Evolutionary conservation across 78 protist species (phyloP).

Genomic region (Protostelium mycophagum): DNA sequence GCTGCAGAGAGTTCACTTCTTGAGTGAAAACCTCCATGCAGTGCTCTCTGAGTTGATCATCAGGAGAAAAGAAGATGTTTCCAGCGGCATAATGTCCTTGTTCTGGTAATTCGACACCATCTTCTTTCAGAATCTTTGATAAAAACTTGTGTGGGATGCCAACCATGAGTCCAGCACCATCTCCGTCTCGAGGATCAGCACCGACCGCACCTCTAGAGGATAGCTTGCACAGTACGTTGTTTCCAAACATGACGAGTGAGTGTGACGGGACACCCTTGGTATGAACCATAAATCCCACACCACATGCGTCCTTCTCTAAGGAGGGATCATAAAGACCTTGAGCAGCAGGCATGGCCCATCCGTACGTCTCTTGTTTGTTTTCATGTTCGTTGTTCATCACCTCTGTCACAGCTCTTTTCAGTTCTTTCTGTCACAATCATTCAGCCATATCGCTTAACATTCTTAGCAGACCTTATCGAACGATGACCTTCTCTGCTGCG

Average conservation of each 20-base stretch:
- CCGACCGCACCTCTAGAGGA: not conserved
- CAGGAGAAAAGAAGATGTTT: slow-evolving; percentile 13
- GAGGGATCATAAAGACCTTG: slow-evolving; percentile 66
- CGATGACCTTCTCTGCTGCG: too few species aligned
- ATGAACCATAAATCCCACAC: slow-evolving; percentile 54
- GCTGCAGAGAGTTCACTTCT: not conserved
- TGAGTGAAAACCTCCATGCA: not conserved
- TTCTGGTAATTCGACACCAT: slow-evolving; percentile 17
- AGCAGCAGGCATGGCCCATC: slow-evolving; percentile 5
- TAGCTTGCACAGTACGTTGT: not conserved
- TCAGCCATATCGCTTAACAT: too few species aligned
- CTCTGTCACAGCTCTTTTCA: too few species aligned
- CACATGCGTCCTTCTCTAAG: slow-evolving; percentile 60
- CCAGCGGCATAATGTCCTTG: slow-evolving; percentile 31
- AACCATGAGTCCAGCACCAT: slow-evolving; percentile 56
- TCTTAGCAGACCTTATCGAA: too few species aligned
- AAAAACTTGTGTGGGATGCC: slow-evolving; percentile 51
- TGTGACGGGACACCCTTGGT: slow-evolving; percentile 9
- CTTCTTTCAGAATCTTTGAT: not conserved
- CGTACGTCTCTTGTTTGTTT: not conserved
- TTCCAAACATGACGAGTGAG: not conserved
- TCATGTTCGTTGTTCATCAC: not conserved
- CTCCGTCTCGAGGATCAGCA: slow-evolving; percentile 50
- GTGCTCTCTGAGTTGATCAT: not conserved
- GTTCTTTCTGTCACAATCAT: too few species aligned